These are phyloP conservation scores for Angophora floribunda DNA, from an alignment of 345 rosid genomes.

Conservation along the genomic window DNA sequence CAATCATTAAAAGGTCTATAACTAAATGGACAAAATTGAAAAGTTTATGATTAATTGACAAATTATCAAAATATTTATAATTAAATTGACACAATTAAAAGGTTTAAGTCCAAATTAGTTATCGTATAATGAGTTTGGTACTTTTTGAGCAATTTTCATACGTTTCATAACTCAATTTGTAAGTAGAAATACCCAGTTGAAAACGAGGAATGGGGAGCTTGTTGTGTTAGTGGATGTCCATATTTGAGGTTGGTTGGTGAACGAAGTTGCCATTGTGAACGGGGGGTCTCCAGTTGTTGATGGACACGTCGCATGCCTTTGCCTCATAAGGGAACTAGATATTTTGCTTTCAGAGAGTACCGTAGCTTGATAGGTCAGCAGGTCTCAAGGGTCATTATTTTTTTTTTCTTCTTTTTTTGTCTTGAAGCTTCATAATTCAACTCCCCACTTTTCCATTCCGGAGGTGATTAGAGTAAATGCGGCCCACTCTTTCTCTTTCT, in stretches of 20 bases:
- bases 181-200: neutral
- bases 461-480: neutral
- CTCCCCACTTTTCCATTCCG: neutral
- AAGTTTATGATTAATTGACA: neutral
- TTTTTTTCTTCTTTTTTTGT: too few relatives aligned
- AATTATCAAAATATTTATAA: fast-evolving
- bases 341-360: neutral
- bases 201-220: neutral
- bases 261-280: neutral
- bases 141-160: too few relatives aligned
- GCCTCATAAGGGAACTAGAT: neutral
- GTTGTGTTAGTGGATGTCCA: neutral
- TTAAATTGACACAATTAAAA: too few relatives aligned
- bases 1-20: fast-evolving
- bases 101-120: fast-evolving
- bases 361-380: neutral
- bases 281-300: neutral
- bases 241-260: neutral
- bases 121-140: neutral
- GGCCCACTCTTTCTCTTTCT: neutral
- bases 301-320: neutral
- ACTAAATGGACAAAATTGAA: too few relatives aligned
- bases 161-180: neutral
- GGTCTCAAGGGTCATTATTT: neutral
- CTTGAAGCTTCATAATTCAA: neutral